Conservation (phyloP, 2,329 filamentous ascomycete species). For the Venturia nashicola region DNA sequence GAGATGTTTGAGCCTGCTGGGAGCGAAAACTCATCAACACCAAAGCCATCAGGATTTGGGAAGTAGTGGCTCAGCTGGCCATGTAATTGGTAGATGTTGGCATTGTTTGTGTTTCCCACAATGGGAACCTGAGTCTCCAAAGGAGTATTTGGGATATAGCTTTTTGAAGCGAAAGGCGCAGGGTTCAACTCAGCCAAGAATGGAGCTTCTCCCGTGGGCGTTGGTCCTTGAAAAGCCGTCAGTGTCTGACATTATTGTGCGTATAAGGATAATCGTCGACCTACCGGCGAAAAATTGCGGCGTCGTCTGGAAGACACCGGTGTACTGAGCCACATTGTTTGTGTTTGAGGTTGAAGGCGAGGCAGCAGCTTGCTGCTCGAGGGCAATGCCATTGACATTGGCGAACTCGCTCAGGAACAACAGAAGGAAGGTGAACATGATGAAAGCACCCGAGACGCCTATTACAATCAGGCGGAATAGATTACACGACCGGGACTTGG, state of each 20-base stretch:
- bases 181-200: conserved; percentile 61
- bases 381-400: neutral
- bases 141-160: conserved; percentile 56
- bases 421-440: conserved; percentile 4
- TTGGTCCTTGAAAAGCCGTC: conserved; percentile 38
- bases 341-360: neutral
- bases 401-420: conserved; percentile 3
- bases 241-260: neutral
- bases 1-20: conserved; percentile 55
- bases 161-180: conserved; percentile 46
- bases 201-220: conserved; percentile 55
- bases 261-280: neutral
- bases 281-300: conserved; percentile 3
- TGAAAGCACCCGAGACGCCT: neutral
- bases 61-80: conserved; percentile 59
- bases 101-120: conserved; percentile 41
- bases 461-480: neutral
- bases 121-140: conserved; percentile 61
- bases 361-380: neutral
- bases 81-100: conserved; percentile 60
- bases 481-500: neutral
- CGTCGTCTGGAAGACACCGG: conserved; percentile 7
- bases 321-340: conserved; percentile 4
- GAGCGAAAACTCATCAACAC: conserved; percentile 58
- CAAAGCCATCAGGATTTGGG: conserved; percentile 56